Evolutionary conservation across 306 rosid genomes (phyloP).

Genomic region (Lathyrus tuberosus): DNA sequence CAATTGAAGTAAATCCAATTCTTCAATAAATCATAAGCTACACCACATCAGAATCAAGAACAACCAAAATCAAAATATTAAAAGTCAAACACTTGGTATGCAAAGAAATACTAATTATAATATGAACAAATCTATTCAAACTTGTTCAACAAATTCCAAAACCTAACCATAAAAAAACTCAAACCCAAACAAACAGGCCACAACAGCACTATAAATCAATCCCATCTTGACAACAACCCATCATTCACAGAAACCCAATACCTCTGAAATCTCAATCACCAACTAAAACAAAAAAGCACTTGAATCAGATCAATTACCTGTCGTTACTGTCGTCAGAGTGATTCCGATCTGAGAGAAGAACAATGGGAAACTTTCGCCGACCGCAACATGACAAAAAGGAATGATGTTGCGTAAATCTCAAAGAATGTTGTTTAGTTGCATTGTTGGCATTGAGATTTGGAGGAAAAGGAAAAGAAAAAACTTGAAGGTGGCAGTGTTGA

Average conservation of each 20-base stretch:
- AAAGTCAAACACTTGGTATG: constrained; percentile 7
- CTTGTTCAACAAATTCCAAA: constrained; percentile 14
- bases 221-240: constrained; percentile 35
- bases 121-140: constrained; percentile 13
- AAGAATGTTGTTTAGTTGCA: constrained; percentile 43
- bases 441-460: constrained; percentile 41
- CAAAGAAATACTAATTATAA: not conserved
- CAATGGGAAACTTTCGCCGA: constrained; percentile 27
- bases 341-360: constrained; percentile 49
- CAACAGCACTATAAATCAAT: constrained; percentile 15
- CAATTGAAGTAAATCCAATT: constrained; percentile 14
- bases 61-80: constrained; percentile 13
- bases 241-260: constrained; percentile 12
- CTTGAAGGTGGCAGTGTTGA: constrained; percentile 32
- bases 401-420: constrained; percentile 43
- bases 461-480: not conserved
- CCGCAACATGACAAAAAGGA: constrained; percentile 36
- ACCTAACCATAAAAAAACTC: not conserved
- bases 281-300: not conserved
- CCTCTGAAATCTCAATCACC: constrained; percentile 11
- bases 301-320: constrained; percentile 44
- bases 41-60: constrained; percentile 28
- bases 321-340: constrained; percentile 16
- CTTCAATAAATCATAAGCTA: constrained; percentile 1
- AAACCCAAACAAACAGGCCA: constrained; percentile 22